phyloP scores from a whole-genome alignment of 306 rosid genomes.

The Comarum palustre region DNA sequence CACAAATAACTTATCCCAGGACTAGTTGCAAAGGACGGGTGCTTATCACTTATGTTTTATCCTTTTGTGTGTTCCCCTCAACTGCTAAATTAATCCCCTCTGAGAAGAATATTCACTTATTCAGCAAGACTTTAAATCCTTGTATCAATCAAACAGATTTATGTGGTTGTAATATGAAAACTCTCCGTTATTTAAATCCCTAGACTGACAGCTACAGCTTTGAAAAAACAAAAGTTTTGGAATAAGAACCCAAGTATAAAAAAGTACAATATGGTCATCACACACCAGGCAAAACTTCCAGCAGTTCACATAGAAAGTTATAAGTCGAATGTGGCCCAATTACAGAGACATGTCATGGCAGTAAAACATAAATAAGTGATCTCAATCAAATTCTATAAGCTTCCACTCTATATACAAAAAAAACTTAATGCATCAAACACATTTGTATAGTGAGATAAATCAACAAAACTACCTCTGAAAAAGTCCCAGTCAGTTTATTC shows the following conservation, averaged over 20 bases:
- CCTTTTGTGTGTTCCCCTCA: background rate
- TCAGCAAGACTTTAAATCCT: background rate
- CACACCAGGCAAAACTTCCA: background rate
- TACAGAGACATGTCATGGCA: background rate
- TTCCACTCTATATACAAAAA: background rate
- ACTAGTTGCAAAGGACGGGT: background rate
- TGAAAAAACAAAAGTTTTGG: background rate
- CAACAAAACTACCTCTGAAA: constrained; percentile 72
- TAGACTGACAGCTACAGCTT: background rate
- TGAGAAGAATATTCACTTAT: background rate
- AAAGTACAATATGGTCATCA: background rate
- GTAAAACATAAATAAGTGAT: background rate
- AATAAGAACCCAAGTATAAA: background rate
- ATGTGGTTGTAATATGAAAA: background rate
- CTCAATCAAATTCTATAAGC: constrained; percentile 6
- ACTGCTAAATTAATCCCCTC: background rate
- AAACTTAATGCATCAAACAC: background rate
- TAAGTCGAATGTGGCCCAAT: background rate
- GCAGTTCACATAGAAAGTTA: background rate
- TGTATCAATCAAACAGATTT: background rate
- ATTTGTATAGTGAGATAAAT: background rate
- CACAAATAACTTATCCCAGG: background rate
- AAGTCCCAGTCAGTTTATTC: constrained; percentile 94
- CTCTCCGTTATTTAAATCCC: background rate
- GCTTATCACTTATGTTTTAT: background rate